These are phyloP conservation scores for Botrytis porri DNA, from an alignment of 2,329 filamentous ascomycete species.

Conservation along the genomic window DNA sequence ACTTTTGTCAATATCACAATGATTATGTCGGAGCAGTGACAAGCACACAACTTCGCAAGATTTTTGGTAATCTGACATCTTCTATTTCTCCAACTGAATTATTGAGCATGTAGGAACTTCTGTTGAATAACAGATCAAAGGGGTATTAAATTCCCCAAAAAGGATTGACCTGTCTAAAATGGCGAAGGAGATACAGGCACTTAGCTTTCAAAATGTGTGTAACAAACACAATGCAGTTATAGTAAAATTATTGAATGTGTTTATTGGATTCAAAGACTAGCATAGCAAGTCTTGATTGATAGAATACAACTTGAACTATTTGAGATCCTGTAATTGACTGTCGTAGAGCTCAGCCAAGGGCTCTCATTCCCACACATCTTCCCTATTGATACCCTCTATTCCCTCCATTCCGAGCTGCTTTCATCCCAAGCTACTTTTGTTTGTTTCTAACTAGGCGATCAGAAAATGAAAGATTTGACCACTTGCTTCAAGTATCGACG, in stretches of 20 bases:
- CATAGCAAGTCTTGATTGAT: background rate
- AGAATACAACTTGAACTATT: background rate
- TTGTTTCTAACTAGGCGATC: background rate
- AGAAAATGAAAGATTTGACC: background rate
- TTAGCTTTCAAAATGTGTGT: fast-evolving
- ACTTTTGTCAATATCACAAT: background rate
- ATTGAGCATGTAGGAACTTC: background rate
- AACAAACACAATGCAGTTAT: too few relatives aligned
- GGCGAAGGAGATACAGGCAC: background rate
- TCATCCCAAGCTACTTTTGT: background rate
- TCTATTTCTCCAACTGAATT: background rate
- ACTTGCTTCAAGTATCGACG: background rate
- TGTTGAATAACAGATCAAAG: background rate
- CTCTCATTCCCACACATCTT: background rate
- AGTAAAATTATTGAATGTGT: background rate
- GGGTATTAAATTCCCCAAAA: too few relatives aligned
- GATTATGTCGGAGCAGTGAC: background rate
- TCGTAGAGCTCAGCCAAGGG: background rate
- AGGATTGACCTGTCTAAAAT: too few relatives aligned
- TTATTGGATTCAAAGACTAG: background rate
- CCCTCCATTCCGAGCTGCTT: background rate
- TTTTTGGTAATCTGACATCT: too few relatives aligned
- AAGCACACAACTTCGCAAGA: background rate
- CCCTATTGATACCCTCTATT: background rate
- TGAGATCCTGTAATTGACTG: too few relatives aligned